Conservation (phyloP, 495 filamentous ascomycete species). For the Sphaerosporella brunnea region DNA sequence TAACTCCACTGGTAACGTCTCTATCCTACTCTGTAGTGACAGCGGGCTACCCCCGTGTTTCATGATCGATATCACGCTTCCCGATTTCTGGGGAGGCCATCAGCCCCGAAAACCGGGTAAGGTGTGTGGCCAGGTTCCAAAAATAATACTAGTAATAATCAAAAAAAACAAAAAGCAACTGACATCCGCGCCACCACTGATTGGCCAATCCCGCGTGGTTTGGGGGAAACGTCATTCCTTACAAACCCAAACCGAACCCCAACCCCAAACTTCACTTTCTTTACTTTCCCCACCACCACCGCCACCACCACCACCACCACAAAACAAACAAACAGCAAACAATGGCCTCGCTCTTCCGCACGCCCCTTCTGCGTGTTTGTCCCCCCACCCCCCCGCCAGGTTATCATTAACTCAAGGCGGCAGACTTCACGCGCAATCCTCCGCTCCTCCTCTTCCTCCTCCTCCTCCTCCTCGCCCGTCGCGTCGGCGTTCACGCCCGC, state of each 20-base stretch:
- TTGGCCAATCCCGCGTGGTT: too few relatives aligned
- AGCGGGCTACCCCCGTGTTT: too few relatives aligned
- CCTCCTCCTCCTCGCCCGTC: conserved; percentile 1
- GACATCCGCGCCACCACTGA: too few relatives aligned
- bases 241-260: neutral
- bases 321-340: neutral
- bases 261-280: neutral
- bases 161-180: too few relatives aligned
- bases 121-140: too few relatives aligned
- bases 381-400: neutral
- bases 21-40: too few relatives aligned
- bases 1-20: too few relatives aligned
- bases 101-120: too few relatives aligned
- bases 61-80: too few relatives aligned
- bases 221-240: too few relatives aligned
- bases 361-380: neutral
- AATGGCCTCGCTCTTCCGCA: conserved; percentile 6
- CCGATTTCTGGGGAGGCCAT: too few relatives aligned
- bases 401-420: neutral
- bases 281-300: neutral
- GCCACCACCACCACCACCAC: neutral
- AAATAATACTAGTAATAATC: too few relatives aligned
- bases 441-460: neutral
- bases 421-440: conserved; percentile 3
- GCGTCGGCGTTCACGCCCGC: neutral